Percentiles rank a stretch among this genome's conserved stretches.
Evolutionary conservation across 805 yeast species (phyloP).

Genomic region (Tetrapisispora phaffii): DNA sequence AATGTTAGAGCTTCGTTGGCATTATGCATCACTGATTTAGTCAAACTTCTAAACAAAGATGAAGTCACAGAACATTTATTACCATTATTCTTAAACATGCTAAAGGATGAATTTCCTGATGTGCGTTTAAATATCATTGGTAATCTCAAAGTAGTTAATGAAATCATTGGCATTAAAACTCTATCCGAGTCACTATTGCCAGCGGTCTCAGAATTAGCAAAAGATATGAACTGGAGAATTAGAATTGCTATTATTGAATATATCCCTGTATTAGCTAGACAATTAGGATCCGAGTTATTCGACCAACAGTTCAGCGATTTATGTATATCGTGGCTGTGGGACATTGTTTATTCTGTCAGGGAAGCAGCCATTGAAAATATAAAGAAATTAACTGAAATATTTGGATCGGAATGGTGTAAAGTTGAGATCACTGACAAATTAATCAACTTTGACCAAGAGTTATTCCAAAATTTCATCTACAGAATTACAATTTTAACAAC

Average conservation of each 20-base stretch:
- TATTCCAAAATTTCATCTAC: constrained; percentile 64
- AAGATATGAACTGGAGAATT: constrained; percentile 96
- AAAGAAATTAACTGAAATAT: constrained; percentile 68
- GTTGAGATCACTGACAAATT: constrained; percentile 71
- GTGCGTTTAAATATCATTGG: constrained; percentile 91
- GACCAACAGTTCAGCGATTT: constrained; percentile 83
- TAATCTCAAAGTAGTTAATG: constrained; percentile 82
- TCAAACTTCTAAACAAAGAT: constrained; percentile 78
- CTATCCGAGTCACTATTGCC: constrained; percentile 84
- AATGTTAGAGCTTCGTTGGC: constrained; percentile 91
- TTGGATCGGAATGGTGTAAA: constrained; percentile 92
- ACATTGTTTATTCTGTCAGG: constrained; percentile 89
- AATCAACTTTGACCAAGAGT: constrained; percentile 36
- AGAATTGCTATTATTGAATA: constrained; percentile 94
- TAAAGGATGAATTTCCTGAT: constrained; percentile 93
- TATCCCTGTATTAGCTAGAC: constrained; percentile 88
- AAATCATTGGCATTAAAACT: constrained; percentile 84
- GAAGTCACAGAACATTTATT: constrained; percentile 70
- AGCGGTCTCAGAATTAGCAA: constrained; percentile 91
- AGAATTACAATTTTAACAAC: constrained; percentile 88
- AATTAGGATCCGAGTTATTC: constrained; percentile 86
- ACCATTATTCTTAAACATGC: constrained; percentile 85
- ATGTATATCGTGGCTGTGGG: constrained; percentile 98
- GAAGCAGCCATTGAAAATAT: constrained; percentile 89
- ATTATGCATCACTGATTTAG: constrained; percentile 72